Conservation (phyloP, 345 rosid genomes). For the Carallia brachiata region DNA sequence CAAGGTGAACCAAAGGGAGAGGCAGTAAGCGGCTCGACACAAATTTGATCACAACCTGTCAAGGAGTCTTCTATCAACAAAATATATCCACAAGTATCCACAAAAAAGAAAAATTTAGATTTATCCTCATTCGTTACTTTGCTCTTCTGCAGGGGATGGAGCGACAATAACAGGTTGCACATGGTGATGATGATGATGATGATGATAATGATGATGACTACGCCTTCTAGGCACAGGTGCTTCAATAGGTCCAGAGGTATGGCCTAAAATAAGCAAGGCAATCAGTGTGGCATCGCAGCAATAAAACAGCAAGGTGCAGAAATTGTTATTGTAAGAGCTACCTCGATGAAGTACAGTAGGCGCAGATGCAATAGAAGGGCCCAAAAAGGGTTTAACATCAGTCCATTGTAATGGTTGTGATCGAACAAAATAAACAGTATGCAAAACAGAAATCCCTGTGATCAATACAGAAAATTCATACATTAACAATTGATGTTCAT, state of each 20-base stretch:
- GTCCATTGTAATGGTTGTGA: constrained; percentile 29
- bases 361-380: constrained; percentile 37
- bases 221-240: constrained; percentile 41
- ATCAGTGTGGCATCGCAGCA: constrained; percentile 14
- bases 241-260: constrained; percentile 34
- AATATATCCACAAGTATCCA: constrained; percentile 4
- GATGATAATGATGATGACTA: constrained; percentile 19
- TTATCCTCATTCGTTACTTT: constrained; percentile 40
- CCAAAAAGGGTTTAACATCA: constrained; percentile 36
- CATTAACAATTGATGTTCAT: background rate
- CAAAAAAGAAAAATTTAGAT: constrained; percentile 5
- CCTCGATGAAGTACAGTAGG: constrained; percentile 53
- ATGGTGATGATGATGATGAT: constrained; percentile 47
- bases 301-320: background rate
- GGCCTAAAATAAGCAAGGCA: constrained; percentile 36
- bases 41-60: constrained; percentile 87
- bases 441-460: constrained; percentile 53
- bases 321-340: constrained; percentile 15
- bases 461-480: constrained; percentile 5
- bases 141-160: constrained; percentile 62
- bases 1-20: constrained; percentile 93
- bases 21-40: constrained; percentile 86
- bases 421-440: constrained; percentile 39
- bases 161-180: constrained; percentile 48
- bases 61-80: constrained; percentile 27